Base-by-base conservation (phyloP, 2,329 filamentous ascomycete genomes). In the Biscogniauxia marginata region DNA sequence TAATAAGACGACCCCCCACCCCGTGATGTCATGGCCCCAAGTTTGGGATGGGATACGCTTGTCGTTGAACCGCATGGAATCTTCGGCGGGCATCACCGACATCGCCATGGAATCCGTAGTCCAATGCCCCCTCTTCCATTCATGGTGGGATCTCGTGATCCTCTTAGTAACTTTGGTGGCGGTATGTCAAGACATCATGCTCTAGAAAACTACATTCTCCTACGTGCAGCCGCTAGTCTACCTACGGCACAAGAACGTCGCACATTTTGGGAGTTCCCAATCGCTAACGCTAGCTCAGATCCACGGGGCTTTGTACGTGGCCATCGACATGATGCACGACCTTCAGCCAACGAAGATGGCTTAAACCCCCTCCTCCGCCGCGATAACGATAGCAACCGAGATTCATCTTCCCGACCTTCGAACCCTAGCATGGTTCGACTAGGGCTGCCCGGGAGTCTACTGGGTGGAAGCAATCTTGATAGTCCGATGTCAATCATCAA, bases 341-440 rank as follows among this genome's bases (percentile, higher is more conserved):
- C 83, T 52, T 80, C 83, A 55, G 79, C 79, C 23, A 80, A 83
- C 30, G 91, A 96, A 62, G 93, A 97, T 69, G 92, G 91, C 3
- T 81, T 86, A 20, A 97, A 98, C 68, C 93, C 93, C 46, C 79
- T 98, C 11, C 84, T 98, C 53, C 88, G 92, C 62, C 87, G 90
- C 54, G 73, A 74, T 47, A 73, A 69, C 49, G 74, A 76, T 20
- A 66, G 73, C 22, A 71, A 69, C 21, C 75, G 76, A 54, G 80
- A 85, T 18, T 68, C 67, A 30, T 67, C 78, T 7, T 78, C 82
- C 51, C 82, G 82, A 49, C 74, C 76, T 46, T 72, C 74, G 43
- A 74, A 77, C 34, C 69, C 82, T 24, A 73, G 77, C n/a, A 78
- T 82, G 49, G 75, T 89, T 53, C 84, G 85, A 5, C 67, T 83